phyloP scores from a whole-genome alignment of 805 yeast genomes.

The Candida maesae region DNA sequence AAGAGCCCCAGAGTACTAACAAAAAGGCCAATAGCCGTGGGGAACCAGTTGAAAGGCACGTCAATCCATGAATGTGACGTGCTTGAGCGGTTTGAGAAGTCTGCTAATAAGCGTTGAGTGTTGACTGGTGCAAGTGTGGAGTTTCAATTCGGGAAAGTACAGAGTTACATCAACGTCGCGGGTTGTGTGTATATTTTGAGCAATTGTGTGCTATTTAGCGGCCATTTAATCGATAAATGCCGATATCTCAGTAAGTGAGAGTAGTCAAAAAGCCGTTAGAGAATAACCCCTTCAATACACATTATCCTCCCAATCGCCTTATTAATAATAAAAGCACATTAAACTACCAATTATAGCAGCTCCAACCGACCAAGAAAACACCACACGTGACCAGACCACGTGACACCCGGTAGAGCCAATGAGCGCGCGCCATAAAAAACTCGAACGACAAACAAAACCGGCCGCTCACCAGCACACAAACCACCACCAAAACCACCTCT shows the following conservation, averaged over 20 bases:
- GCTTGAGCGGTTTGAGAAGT: conserved; percentile 18
- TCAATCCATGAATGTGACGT: conserved; percentile 58
- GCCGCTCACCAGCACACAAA: no score
- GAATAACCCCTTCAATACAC: no score
- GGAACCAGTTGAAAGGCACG: conserved; percentile 68
- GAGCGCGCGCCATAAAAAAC: conserved; percentile 15
- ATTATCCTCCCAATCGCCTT: no score
- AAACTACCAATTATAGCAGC: no score
- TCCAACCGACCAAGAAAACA: no score
- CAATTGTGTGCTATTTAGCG: no score
- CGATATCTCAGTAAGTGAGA: no score
- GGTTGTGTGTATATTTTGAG: no score
- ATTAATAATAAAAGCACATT: no score
- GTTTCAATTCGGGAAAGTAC: conserved; percentile 2
- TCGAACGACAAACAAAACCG: conserved; percentile 16
- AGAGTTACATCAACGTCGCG: conserved; percentile 6
- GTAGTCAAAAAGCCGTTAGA: no score
- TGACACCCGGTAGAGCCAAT: conserved; percentile 11
- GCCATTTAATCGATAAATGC: no score
- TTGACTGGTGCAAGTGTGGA: neutral
- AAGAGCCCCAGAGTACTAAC: neutral
- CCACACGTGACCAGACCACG: conserved; percentile 1
- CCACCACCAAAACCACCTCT: no score
- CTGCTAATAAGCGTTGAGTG: neutral
- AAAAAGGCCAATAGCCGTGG: conserved; percentile 48